phyloP scores from a whole-genome alignment of 257 asterid genomes.

The Nicotiana sylvestris region DNA sequence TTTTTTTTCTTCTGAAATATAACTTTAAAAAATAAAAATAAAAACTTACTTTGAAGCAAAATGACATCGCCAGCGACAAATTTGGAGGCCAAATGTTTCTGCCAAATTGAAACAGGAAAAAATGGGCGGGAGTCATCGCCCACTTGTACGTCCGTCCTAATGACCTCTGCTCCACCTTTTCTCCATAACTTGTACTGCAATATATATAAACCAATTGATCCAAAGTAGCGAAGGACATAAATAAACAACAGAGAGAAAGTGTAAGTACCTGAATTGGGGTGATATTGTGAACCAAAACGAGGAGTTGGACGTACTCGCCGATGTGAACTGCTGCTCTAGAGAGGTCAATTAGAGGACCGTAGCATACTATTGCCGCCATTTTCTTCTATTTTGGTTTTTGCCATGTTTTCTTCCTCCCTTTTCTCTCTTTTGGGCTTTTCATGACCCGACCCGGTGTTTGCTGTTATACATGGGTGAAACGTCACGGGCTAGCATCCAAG shows the following conservation, averaged over 20 bases:
- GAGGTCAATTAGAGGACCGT: slow-evolving; percentile 67
- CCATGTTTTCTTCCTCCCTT: not conserved
- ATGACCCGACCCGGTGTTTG: not conserved
- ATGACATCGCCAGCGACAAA: slow-evolving; percentile 50
- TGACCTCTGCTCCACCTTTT: slow-evolving; percentile 56
- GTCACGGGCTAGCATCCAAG: no score
- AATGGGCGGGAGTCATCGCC: slow-evolving; percentile 66
- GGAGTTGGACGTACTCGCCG: slow-evolving; percentile 57
- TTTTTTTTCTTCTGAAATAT: not conserved
- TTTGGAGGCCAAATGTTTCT: slow-evolving; percentile 49
- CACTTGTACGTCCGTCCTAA: slow-evolving; percentile 61
- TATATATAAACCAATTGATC: not conserved
- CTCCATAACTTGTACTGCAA: slow-evolving; percentile 52
- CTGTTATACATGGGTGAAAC: no score
- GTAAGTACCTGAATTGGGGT: slow-evolving; percentile 55
- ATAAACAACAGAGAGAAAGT: not conserved
- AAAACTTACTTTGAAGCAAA: slow-evolving; percentile 56
- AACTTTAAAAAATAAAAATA: not conserved
- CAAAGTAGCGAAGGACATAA: not conserved
- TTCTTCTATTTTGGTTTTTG: not conserved
- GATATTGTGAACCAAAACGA: slow-evolving; percentile 55
- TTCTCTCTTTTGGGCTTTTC: not conserved
- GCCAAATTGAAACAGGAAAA: slow-evolving; percentile 73
- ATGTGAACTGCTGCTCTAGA: slow-evolving; percentile 43
- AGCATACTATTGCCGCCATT: slow-evolving; percentile 67